These are phyloP conservation scores for Plasmodium berghei DNA, from an alignment of 169 alveolate species.

Conservation along the genomic window DNA sequence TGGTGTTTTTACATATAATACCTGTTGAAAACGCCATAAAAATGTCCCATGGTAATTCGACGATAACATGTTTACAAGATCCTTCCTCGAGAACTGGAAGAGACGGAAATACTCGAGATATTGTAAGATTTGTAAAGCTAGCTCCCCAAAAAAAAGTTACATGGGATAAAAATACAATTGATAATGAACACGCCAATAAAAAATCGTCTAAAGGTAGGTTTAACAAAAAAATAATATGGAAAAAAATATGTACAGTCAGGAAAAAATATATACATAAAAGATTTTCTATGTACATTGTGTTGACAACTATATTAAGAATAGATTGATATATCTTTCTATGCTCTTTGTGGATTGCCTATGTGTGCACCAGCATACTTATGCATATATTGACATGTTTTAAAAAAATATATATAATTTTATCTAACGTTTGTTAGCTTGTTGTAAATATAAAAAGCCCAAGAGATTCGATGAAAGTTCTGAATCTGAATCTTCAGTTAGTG, in stretches of 20 bases:
- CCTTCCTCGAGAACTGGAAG: conserved; percentile 24
- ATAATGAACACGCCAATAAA: conserved; percentile 68
- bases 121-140: conserved; percentile 63
- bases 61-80: conserved; percentile 72
- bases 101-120: conserved; percentile 30
- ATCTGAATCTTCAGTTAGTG: conserved; percentile 22
- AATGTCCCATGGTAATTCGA: conserved; percentile 62
- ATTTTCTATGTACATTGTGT: neutral
- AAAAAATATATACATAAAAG: no score
- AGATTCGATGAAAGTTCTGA: conserved; percentile 74
- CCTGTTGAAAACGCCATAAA: no score
- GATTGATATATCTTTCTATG: neutral
- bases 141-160: conserved; percentile 66
- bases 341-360: neutral
- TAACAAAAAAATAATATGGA: neutral
- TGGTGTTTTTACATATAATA: no score
- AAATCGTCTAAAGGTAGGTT: conserved; percentile 72
- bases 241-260: neutral
- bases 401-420: neutral
- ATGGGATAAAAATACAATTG: conserved; percentile 69
- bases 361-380: neutral
- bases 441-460: conserved; percentile 67
- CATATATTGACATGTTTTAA: neutral
- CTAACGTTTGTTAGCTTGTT: conserved; percentile 15
- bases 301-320: neutral